Evolutionary conservation across 306 rosid genomes (phyloP), one percentile per base, ranked within the genome.

Genomic region (Oxytropis ochrocephala): DNA sequence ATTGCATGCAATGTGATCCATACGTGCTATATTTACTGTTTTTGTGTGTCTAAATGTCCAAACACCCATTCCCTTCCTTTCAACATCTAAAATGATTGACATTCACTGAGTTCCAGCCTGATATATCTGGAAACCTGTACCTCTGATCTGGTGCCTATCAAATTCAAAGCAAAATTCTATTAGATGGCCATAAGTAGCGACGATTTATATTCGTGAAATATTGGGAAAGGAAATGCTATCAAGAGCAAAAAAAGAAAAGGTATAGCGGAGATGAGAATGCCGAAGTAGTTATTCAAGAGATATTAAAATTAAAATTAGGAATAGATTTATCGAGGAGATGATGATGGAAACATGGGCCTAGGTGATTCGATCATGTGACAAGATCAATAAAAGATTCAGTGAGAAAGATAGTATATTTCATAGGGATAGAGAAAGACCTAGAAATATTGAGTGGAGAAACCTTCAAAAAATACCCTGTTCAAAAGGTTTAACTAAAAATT

Each of bases 1-100:
- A 6, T 75, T 13, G 36, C 13, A 4, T 44, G 48, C 39, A 53
- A 18, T 53, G 67, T 33, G 64, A 35, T 8, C 60, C 51, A 21
- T 65, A 53, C 43, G 66, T 3, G 44, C 18, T 73, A 41, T 60
- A 39, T 21, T 30, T 14, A n/a, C 44, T 46, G 14, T 60, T 59
- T 59, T 14, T 71, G 35, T 18, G 50, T 36, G 10, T 63, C 46
- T 33, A 71, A 47, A 19, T 27, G 46, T 70, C 67, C 75, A 43
- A 42, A 27, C n/a, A 24, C 5, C 8, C 58, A 47, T 18, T 33
- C 11, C 11, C 46, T 43, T 11, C n/a, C 57, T 3, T 16, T n/a
- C n/a, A n/a, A n/a, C 32, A 30, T 47, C 19, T 42, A 16, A 17
- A 41, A 56, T 43, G 57, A 42, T 71, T 46, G 68, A 12, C 44